Evolutionary conservation across 208 protist genomes (phyloP), one percentile per base, ranked within the genome.

Genomic region (Strigomonas galati): DNA sequence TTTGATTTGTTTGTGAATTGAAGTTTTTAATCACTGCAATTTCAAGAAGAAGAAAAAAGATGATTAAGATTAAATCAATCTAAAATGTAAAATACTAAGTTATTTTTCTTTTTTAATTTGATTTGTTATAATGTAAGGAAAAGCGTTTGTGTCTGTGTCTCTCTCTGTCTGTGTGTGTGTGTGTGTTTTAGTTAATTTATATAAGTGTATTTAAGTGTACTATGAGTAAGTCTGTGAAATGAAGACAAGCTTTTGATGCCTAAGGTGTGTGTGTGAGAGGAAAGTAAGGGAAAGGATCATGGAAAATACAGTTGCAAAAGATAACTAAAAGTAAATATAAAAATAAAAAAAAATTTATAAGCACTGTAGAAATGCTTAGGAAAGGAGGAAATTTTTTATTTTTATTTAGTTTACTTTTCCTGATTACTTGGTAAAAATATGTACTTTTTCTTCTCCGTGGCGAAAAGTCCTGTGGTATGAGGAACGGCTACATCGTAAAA

Each of bases 31-130:
- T 44, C 9, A 6, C 37, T 44, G 9, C 37, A n/a, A n/a, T n/a
- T 44, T 44, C 14, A 64, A 67, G 54, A 68, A 35, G 62, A 64
- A 59, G 32, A 57, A 64, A 56, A 56, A 68, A 64, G 31, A 74
- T 23, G 40, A 44, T 52, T 24, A 54, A 46, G 26, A 64, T 9
- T 2, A 37, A 17, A 40, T 40, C 35, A 40, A 40, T 4, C 10
- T 4, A 40, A 40, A 40, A 40, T 40, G 35, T 40, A 40, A 40
- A 10, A 40, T 40, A 10, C 35, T 40, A 40, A 40, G 35, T 10
- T 40, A 10, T n/a, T n/a, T n/a, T n/a, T n/a, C n/a, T n/a, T n/a
- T n/a, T n/a, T n/a, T n/a, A n/a, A n/a, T n/a, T n/a, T n/a, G n/a
- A n/a, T n/a, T n/a, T n/a, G n/a, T n/a, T n/a, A n/a, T n/a, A n/a